phyloP scores from a whole-genome alignment of 495 filamentous ascomycete genomes.

The Trichocladium antarcticum region DNA sequence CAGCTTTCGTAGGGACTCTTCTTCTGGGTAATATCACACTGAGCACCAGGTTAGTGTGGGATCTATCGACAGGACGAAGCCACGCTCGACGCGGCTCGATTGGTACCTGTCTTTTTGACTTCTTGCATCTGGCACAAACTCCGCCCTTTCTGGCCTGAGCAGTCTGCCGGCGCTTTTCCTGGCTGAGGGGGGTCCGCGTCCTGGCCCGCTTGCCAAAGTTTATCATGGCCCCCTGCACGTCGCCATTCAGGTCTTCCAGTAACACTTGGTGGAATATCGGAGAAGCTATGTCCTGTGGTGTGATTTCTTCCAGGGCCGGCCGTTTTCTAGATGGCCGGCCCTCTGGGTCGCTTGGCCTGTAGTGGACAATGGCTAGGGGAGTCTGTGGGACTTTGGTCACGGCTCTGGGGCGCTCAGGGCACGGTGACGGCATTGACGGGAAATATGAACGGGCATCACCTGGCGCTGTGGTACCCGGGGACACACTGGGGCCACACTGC shows the following conservation, averaged over 20 bases:
- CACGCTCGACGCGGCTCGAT: too few relatives aligned
- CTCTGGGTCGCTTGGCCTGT: slow-evolving; percentile 1
- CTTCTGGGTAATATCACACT: slow-evolving; percentile 22
- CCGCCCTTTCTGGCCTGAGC: slow-evolving; percentile 18
- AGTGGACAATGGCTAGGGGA: slow-evolving; percentile 13
- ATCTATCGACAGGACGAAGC: background rate
- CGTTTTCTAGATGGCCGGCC: slow-evolving; percentile 11
- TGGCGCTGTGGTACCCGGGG: too few relatives aligned
- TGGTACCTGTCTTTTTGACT: slow-evolving; percentile 20
- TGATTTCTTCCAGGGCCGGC: slow-evolving; percentile 2
- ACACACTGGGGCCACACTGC: too few relatives aligned
- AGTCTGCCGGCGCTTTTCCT: slow-evolving; percentile 17
- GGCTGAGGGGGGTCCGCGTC: slow-evolving; percentile 6
- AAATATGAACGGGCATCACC: too few relatives aligned
- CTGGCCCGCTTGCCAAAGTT: slow-evolving; percentile 14
- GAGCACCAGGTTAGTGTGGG: background rate
- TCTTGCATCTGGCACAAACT: slow-evolving; percentile 20
- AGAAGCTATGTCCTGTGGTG: background rate
- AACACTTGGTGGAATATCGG: slow-evolving; percentile 10
- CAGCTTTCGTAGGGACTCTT: slow-evolving; percentile 14
- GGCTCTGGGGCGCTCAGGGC: background rate
- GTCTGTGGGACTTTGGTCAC: background rate
- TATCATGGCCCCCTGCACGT: slow-evolving; percentile 14
- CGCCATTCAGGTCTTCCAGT: slow-evolving; percentile 5
- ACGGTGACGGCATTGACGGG: too few relatives aligned